These are phyloP conservation scores for Pleurostoma richardsiae DNA, from an alignment of 2,329 filamentous ascomycete species.

Conservation along the genomic window DNA sequence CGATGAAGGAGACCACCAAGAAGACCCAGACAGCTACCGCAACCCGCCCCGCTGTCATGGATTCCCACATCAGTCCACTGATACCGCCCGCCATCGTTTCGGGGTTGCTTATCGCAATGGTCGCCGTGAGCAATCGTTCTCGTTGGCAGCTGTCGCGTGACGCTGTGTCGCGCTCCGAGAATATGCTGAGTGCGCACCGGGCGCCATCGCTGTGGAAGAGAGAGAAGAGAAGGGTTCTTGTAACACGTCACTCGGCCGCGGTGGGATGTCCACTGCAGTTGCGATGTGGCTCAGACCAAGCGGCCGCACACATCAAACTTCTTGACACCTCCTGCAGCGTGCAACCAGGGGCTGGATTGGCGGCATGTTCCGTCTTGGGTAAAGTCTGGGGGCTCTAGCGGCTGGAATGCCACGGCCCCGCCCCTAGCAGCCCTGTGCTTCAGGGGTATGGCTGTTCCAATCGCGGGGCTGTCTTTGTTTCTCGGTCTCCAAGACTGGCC, in stretches of 20 bases:
- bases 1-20: constrained; percentile 28
- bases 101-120: not conserved
- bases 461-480: too few species aligned
- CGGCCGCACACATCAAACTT: not conserved
- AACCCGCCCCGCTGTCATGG: constrained; percentile 23
- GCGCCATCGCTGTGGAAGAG: too few species aligned
- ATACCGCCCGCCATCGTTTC: constrained; percentile 6
- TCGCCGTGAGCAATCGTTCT: not conserved
- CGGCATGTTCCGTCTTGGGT: too few species aligned
- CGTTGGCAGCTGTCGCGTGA: not conserved
- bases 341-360: not conserved
- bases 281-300: not conserved
- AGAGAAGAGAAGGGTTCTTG: too few species aligned
- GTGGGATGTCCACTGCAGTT: too few species aligned
- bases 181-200: not conserved
- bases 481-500: too few species aligned
- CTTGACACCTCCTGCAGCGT: not conserved
- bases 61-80: constrained; percentile 18
- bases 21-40: constrained; percentile 21
- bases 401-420: too few species aligned
- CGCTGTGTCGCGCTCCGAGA: not conserved
- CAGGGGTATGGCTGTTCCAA: too few species aligned
- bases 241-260: too few species aligned
- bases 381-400: too few species aligned
- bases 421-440: too few species aligned